phyloP scores from a whole-genome alignment of 2,329 filamentous ascomycete genomes.

The Helminthosporium solani region DNA sequence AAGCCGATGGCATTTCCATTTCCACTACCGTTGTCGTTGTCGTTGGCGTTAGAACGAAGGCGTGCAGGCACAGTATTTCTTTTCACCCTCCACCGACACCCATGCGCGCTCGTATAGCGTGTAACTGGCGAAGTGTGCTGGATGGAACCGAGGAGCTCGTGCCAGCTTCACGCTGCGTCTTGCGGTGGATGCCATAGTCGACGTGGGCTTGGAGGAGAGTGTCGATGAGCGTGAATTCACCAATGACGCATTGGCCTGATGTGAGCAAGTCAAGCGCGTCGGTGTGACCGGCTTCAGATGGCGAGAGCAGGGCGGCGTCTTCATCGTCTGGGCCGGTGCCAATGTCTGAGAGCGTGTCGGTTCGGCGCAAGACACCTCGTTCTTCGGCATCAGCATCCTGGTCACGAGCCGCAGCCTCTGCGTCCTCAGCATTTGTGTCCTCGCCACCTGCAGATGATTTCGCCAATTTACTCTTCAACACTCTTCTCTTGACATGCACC shows the following conservation, averaged over 20 bases:
- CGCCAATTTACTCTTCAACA: conserved; percentile 44
- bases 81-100: conserved; percentile 26
- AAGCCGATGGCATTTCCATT: too few species aligned
- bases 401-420: conserved; percentile 22
- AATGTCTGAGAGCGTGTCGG: conserved; percentile 37
- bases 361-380: conserved; percentile 52
- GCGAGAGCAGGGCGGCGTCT: conserved; percentile 28
- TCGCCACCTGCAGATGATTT: conserved; percentile 25
- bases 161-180: conserved; percentile 28
- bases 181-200: conserved; percentile 38
- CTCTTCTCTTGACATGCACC: conserved; percentile 54
- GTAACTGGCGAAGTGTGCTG: conserved; percentile 34
- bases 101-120: conserved; percentile 35
- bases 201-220: conserved; percentile 46
- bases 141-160: conserved; percentile 29
- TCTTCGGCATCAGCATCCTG: conserved; percentile 64
- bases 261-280: conserved; percentile 48
- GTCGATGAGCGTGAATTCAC: conserved; percentile 45
- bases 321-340: conserved; percentile 43
- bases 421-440: conserved; percentile 10
- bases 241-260: conserved; percentile 50
- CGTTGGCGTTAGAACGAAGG: too few species aligned
- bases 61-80: too few species aligned
- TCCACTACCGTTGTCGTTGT: too few species aligned
- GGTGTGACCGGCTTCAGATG: conserved; percentile 23